Evolutionary conservation across 2,329 filamentous ascomycete genomes (phyloP).

Genomic region (Pseudopithomyces maydicus): DNA sequence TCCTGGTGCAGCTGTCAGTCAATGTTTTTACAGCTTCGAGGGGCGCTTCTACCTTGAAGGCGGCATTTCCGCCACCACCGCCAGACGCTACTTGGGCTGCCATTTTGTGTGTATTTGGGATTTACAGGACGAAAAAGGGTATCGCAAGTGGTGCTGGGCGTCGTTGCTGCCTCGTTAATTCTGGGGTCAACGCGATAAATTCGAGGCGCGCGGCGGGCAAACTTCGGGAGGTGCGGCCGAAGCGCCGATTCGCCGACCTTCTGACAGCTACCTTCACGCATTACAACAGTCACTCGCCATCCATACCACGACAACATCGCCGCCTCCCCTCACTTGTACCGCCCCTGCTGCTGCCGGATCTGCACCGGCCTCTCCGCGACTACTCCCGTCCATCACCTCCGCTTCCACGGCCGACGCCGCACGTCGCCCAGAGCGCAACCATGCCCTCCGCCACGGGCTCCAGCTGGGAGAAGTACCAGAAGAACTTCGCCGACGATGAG

Average conservation of each 20-base stretch:
- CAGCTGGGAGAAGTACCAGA: conserved; percentile 99
- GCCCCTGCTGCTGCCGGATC: neutral
- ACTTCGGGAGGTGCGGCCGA: conserved; percentile 18
- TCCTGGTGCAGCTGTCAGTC: conserved; percentile 58
- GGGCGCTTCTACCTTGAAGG: conserved; percentile 63
- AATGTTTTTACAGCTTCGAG: conserved; percentile 29
- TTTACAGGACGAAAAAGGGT: conserved; percentile 23
- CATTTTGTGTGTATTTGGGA: conserved; percentile 31
- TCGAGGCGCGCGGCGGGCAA: conserved; percentile 28
- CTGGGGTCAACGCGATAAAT: conserved; percentile 28
- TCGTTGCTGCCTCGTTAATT: conserved; percentile 32
- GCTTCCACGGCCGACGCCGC: conserved; percentile 11
- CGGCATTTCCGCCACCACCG: conserved; percentile 60
- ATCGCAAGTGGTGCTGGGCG: conserved; percentile 21
- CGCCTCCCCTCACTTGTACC: conserved; percentile 4
- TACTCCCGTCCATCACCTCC: conserved; percentile 2
- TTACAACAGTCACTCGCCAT: conserved; percentile 20
- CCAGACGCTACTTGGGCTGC: conserved; percentile 36
- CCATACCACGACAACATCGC: conserved; percentile 5
- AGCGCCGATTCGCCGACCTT: conserved; percentile 29
- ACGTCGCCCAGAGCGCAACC: conserved; percentile 38
- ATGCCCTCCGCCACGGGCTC: conserved; percentile 93
- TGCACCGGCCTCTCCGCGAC: neutral
- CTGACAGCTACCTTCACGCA: conserved; percentile 22
- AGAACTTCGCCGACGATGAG: conserved; percentile 96